These are phyloP conservation scores for Trametes elegans DNA, from an alignment of 768 basidiomycete species.

Conservation along the genomic window DNA sequence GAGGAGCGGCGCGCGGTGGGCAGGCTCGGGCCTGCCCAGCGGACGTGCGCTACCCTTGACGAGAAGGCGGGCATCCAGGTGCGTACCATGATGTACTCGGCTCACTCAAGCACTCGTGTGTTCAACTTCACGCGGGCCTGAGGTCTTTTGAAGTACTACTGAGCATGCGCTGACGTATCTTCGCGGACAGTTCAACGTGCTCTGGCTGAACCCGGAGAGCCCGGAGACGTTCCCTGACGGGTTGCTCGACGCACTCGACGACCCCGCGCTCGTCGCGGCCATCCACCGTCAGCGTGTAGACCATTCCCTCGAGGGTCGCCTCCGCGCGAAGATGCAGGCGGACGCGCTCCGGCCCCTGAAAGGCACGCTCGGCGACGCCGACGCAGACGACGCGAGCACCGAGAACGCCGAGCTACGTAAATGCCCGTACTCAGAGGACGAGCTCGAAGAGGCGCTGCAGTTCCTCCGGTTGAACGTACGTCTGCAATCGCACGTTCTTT, in stretches of 20 bases:
- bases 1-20: constrained; percentile 74
- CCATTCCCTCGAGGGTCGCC: constrained; percentile 42
- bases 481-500: too few relatives aligned
- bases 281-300: constrained; percentile 22
- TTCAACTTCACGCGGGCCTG: too few relatives aligned
- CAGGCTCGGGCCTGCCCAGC: constrained; percentile 66
- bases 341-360: constrained; percentile 61
- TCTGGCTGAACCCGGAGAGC: constrained; percentile 73
- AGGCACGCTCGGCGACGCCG: constrained; percentile 36
- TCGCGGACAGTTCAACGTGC: constrained; percentile 65
- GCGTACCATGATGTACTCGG: too few relatives aligned
- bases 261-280: constrained; percentile 29
- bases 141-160: background rate
- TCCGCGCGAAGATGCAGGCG: constrained; percentile 70
- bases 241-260: constrained; percentile 58
- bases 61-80: constrained; percentile 69
- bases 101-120: too few relatives aligned
- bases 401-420: constrained; percentile 24
- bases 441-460: constrained; percentile 63
- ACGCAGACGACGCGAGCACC: constrained; percentile 21
- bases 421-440: constrained; percentile 47
- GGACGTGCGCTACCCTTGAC: constrained; percentile 73
- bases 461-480: constrained; percentile 67
- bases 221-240: constrained; percentile 64
- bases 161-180: background rate